These are phyloP conservation scores for Dendrobium officinale DNA, from an alignment of 106 monocot species.

Conservation along the genomic window DNA sequence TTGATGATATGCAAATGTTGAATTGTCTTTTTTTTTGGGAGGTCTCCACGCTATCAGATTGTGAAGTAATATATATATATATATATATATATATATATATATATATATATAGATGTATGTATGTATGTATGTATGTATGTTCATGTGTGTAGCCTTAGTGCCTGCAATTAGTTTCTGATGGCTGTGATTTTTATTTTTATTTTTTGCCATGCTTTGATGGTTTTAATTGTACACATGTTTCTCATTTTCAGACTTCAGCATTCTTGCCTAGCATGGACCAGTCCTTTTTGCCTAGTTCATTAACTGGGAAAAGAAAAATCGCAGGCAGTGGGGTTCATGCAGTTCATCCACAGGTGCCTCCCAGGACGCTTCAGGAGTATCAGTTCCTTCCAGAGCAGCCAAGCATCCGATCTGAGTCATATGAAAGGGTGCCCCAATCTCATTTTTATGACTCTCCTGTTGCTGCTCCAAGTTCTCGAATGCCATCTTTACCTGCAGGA, in stretches of 20 bases:
- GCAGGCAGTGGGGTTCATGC: constrained; percentile 30
- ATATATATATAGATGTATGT: no score
- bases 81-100: no score
- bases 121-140: no score
- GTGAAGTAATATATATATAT: no score
- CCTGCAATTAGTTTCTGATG: not conserved
- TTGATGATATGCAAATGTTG: no score
- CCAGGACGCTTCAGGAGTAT: constrained; percentile 81
- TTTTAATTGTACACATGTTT: not conserved
- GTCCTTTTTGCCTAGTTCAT: constrained; percentile 45
- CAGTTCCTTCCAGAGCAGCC: constrained; percentile 98
- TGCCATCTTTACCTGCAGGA: constrained; percentile 38
- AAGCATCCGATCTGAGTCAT: constrained; percentile 49
- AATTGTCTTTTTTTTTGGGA: no score
- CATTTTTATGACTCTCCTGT: constrained; percentile 64
- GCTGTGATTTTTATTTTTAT: not conserved
- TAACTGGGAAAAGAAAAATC: constrained; percentile 52
- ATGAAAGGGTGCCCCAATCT: constrained; percentile 56
- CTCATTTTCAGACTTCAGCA: constrained; percentile 43
- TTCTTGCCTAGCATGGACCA: constrained; percentile 60
- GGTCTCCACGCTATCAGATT: no score
- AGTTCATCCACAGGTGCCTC: constrained; percentile 43
- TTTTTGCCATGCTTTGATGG: not conserved
- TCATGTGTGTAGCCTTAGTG: no score
- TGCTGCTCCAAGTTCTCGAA: constrained; percentile 23